Percentiles rank a stretch among this genome's conserved stretches.
Conservation (phyloP, 2,329 filamentous ascomycete species). For the Fusarium subglutinans region DNA sequence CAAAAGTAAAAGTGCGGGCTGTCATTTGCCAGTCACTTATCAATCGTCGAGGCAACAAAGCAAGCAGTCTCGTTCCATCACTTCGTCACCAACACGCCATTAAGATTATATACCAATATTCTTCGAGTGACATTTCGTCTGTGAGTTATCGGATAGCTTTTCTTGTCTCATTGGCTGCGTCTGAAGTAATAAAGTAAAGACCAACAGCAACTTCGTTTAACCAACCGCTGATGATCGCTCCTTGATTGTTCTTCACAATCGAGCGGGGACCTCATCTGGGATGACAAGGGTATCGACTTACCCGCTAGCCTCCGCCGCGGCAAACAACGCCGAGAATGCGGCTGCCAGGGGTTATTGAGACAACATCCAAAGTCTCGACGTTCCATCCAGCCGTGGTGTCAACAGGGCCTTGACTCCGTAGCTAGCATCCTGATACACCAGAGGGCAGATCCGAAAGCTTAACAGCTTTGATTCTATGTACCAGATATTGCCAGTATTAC, state of each 20-base stretch:
- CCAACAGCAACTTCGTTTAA: constrained; percentile 1
- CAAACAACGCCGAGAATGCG: constrained; percentile 6
- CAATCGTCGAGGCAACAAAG: constrained; percentile 18
- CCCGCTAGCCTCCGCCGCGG: constrained; percentile 13
- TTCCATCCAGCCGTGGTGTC: neutral
- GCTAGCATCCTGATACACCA: neutral
- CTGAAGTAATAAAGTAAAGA: neutral
- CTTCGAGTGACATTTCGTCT: neutral
- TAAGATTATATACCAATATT: neutral
- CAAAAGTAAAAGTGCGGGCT: neutral
- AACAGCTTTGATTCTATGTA: neutral
- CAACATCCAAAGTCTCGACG: neutral
- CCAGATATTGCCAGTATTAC: neutral
- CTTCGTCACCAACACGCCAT: neutral
- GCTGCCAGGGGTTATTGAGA: constrained; percentile 4
- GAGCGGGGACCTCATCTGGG: constrained; percentile 2
- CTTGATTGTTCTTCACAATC: neutral
- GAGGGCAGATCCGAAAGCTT: constrained; percentile 5
- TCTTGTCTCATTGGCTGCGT: constrained; percentile 7
- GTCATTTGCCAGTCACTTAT: neutral
- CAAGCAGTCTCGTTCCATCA: constrained; percentile 3
- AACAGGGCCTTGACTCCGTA: neutral
- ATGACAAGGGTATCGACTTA: neutral
- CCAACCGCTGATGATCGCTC: neutral
- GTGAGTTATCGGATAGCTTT: neutral